phyloP scores from a whole-genome alignment of 208 protist genomes.

The Tritrichomonas musculus region DNA sequence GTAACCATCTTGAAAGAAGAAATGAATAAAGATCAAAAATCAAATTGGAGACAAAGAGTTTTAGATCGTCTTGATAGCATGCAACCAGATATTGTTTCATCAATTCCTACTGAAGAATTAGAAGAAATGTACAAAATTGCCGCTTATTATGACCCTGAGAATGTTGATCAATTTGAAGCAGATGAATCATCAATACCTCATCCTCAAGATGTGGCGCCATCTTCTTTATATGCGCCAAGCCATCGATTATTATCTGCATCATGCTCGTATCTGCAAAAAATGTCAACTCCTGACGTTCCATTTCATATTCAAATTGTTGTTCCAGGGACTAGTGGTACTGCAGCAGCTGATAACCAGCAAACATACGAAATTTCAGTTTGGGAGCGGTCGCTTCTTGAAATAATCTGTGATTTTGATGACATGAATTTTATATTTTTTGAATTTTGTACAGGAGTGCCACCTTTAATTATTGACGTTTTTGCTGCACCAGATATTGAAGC shows the following conservation, averaged over 20 bases:
- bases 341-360: neutral
- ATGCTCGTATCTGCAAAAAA: neutral
- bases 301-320: neutral
- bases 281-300: neutral
- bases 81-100: neutral
- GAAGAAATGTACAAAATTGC: neutral
- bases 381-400: neutral
- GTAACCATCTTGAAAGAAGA: too few relatives aligned
- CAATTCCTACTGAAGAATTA: neutral
- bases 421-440: neutral
- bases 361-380: neutral
- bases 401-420: neutral
- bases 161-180: neutral
- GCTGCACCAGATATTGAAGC: neutral
- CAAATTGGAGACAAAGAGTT: neutral
- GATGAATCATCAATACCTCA: neutral
- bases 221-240: neutral
- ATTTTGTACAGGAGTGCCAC: neutral
- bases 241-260: neutral
- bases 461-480: constrained; percentile 4
- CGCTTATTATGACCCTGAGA: neutral
- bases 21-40: neutral
- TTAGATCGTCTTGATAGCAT: neutral
- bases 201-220: neutral
- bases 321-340: neutral